phyloP scores from a whole-genome alignment of 2,329 filamentous ascomycete species.

The Elsinoe australis region DNA sequence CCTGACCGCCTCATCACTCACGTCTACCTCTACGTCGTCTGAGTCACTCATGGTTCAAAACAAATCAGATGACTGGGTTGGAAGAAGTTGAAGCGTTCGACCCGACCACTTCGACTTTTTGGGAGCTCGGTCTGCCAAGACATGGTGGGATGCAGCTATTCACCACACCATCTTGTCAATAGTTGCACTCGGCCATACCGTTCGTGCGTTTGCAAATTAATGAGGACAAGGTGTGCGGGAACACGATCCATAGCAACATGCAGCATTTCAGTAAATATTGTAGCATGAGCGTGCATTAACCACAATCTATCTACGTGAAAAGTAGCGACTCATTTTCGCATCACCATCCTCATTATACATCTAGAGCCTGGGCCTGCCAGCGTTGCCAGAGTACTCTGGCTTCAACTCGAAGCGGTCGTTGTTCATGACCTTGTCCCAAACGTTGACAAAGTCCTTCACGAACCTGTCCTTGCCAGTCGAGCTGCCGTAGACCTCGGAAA shows the following conservation, averaged over 20 bases:
- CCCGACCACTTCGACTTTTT: neutral
- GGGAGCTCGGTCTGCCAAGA: neutral
- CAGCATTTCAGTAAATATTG: too few species aligned
- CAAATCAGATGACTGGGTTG: neutral
- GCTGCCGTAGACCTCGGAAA: constrained; percentile 62
- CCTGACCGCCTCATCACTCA: constrained; percentile 60
- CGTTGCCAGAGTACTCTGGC: constrained; percentile 16
- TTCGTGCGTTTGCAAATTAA: too few species aligned
- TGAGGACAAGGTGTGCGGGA: too few species aligned
- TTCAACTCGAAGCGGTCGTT: constrained; percentile 59
- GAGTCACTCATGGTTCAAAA: constrained; percentile 11
- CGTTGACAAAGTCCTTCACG: constrained; percentile 61
- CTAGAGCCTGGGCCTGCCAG: constrained; percentile 19
- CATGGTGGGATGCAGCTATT: constrained; percentile 5
- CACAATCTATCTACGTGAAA: constrained; percentile 4
- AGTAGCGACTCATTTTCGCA: neutral
- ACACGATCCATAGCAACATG: too few species aligned
- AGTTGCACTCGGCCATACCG: too few species aligned
- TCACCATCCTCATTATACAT: neutral
- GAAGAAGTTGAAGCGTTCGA: neutral
- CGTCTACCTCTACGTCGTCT: constrained; percentile 16
- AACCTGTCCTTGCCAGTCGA: constrained; percentile 56
- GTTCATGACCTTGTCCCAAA: constrained; percentile 70
- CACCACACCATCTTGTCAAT: too few species aligned
- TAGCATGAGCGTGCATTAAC: constrained; percentile 8